Percentiles rank a stretch among this genome's conserved stretches.
Evolutionary conservation across 1,139 yeast species (phyloP).

Genomic region (Saccharomycopsis crataegensis): DNA sequence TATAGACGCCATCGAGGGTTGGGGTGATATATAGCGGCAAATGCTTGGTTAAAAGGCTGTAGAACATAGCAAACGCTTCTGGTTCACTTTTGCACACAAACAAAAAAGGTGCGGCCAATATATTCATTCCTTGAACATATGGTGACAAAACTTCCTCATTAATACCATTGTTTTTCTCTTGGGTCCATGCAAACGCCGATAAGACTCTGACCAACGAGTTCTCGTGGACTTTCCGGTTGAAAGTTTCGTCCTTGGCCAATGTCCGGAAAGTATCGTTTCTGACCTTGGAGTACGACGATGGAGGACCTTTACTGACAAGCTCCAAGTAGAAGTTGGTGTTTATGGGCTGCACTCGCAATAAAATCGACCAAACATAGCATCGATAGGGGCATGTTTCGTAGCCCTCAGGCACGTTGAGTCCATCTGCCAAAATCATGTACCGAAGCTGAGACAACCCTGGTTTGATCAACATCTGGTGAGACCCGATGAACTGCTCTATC

Average conservation of each 20-base stretch:
- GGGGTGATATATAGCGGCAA: conserved; percentile 79
- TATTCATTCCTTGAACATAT: conserved; percentile 92
- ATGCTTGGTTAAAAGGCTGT: conserved; percentile 46
- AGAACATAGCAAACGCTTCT: conserved; percentile 71
- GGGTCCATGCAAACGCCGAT: conserved; percentile 62
- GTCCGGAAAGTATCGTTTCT: conserved; percentile 86
- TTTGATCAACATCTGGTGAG: conserved; percentile 55
- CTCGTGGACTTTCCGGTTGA: conserved; percentile 63
- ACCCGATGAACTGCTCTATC: conserved; percentile 55
- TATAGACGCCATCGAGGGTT: conserved; percentile 75
- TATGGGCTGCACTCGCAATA: conserved; percentile 57
- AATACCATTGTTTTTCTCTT: conserved; percentile 20
- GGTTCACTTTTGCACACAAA: conserved; percentile 77
- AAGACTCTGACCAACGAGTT: conserved; percentile 60
- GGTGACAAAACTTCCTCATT: conserved; percentile 25
- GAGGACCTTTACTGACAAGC: conserved; percentile 51
- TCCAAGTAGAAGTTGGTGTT: conserved; percentile 45
- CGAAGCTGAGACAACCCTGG: conserved; percentile 74
- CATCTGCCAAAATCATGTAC: conserved; percentile 72
- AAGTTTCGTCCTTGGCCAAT: conserved; percentile 62
- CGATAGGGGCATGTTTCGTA: conserved; percentile 55
- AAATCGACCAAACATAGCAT: conserved; percentile 74
- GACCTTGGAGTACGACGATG: conserved; percentile 57
- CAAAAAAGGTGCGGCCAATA: conserved; percentile 76
- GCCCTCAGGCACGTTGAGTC: conserved; percentile 45